Evolutionary conservation across 164 flowering plant species (phyloP), one percentile per base, ranked within the genome.

Genomic region (Stephania cephalantha): DNA sequence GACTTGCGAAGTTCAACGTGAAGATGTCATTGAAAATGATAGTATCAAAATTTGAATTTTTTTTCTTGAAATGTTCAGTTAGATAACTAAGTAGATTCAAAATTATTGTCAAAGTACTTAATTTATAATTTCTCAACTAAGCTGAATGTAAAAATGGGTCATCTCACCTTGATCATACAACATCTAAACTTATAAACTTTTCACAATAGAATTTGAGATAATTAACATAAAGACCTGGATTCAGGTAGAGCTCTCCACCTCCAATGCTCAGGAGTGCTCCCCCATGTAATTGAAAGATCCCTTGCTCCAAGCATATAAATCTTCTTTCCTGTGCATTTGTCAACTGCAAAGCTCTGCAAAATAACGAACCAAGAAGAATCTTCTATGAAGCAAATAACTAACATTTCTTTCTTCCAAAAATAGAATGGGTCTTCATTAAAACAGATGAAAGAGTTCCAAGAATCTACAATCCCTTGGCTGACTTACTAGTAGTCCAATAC

Each of bases 291-390:
- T 4, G 5, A 17, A 35, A 88, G 86, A 9, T 77, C 84, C 72
- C 86, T 87, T 6, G 91, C 82, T 9, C 82, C 84, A n/a, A 90
- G 58, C 89, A 90, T 87, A 78, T 78, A 87, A 52, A 89, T 88
- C 74, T 86, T 88, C 82, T 90, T 90, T 65, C 90, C 91, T 71
- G 75, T 88, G 65, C 50, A n/a, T 79, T 81, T 90, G 17, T 88
- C 91, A 73, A 90, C 52, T 13, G 75, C 79, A 69, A 88, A 85
- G 74, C 87, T 85, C 91, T 90, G 81, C 17, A 12, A 20, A 17
- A 74, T 1, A 13, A 12, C 11, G 29, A 67, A 13, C 11, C 9
- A 46, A 45, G 3, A 18, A 9, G 29, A 68, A 65, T 22, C 17
- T 25, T 9, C 7, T 30, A 25, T 67, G 29, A 35, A 35, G 42